These are phyloP conservation scores for Botrytis cinerea DNA, from an alignment of 2,329 filamentous ascomycete genomes.

Conservation along the genomic window DNA sequence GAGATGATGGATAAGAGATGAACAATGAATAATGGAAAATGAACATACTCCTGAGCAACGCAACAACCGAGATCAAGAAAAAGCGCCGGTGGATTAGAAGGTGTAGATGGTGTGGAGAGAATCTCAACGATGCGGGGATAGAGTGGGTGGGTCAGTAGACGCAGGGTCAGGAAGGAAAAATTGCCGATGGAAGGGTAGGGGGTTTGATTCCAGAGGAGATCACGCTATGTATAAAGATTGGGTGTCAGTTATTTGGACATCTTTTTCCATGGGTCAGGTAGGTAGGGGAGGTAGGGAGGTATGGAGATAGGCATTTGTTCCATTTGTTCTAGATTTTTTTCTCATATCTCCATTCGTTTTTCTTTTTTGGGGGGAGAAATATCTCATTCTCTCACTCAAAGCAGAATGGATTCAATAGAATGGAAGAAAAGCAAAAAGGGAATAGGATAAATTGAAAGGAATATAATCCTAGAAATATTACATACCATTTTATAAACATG, in stretches of 20 bases:
- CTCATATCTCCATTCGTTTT: background rate
- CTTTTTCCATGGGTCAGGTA: background rate
- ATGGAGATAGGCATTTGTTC: too few species aligned
- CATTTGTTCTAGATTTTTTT: background rate
- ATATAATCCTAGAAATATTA: background rate
- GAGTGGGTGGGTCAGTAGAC: constrained; percentile 23
- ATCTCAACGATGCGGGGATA: constrained; percentile 23
- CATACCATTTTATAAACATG: constrained; percentile 32
- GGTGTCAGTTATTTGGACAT: background rate
- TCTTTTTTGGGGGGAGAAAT: background rate
- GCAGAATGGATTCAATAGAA: background rate
- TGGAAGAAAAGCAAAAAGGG: background rate
- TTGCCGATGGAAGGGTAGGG: constrained; percentile 36
- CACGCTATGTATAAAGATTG: constrained; percentile 26
- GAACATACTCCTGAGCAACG: constrained; percentile 42
- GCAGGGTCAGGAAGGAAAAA: constrained; percentile 29
- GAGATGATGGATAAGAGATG: background rate
- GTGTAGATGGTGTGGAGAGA: constrained; percentile 7
- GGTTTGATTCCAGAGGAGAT: constrained; percentile 31
- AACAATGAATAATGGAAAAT: background rate
- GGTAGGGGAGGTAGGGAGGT: background rate
- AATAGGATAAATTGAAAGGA: background rate
- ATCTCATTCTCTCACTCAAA: background rate
- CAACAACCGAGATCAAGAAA: constrained; percentile 46
- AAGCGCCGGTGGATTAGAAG: constrained; percentile 5